Conservation (phyloP, 2,329 filamentous ascomycete genomes). For the Nannizziopsis barbatae region DNA sequence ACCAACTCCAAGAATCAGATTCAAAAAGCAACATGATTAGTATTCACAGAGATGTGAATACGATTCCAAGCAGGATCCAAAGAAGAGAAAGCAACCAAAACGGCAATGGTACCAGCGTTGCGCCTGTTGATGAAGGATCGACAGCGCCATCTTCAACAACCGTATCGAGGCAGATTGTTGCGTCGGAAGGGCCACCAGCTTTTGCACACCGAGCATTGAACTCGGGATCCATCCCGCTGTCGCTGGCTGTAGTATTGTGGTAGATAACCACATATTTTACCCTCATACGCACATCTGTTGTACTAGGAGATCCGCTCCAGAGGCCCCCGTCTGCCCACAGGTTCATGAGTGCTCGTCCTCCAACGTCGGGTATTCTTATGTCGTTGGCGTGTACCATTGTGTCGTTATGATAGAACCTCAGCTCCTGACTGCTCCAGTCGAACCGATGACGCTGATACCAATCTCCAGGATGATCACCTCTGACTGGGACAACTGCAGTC, state of each 20-base stretch:
- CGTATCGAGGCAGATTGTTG: conserved; percentile 17
- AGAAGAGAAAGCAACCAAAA: conserved; percentile 14
- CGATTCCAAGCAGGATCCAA: conserved; percentile 10
- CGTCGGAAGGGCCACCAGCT: conserved; percentile 19
- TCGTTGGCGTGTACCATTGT: conserved; percentile 17
- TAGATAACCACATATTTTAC: conserved; percentile 20
- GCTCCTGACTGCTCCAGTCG: conserved; percentile 18
- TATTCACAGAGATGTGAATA: conserved; percentile 7
- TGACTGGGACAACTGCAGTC: conserved; percentile 19
- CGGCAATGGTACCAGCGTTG: conserved; percentile 9
- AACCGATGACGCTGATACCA: conserved; percentile 23
- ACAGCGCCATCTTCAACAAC: conserved; percentile 13
- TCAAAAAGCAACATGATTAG: not conserved
- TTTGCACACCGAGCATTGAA: conserved; percentile 16
- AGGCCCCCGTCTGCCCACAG: conserved; percentile 24
- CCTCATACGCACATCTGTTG: conserved; percentile 20
- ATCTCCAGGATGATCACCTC: conserved; percentile 8
- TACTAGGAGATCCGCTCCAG: conserved; percentile 22
- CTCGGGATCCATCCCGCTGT: conserved; percentile 12
- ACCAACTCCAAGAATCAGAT: too few species aligned
- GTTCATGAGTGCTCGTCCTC: conserved; percentile 21
- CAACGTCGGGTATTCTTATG: conserved; percentile 15
- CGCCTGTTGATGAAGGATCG: conserved; percentile 13
- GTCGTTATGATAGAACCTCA: conserved; percentile 22
- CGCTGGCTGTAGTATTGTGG: conserved; percentile 20